Conservation (phyloP, 2,329 filamentous ascomycete genomes). For the Botrytis tulipae region DNA sequence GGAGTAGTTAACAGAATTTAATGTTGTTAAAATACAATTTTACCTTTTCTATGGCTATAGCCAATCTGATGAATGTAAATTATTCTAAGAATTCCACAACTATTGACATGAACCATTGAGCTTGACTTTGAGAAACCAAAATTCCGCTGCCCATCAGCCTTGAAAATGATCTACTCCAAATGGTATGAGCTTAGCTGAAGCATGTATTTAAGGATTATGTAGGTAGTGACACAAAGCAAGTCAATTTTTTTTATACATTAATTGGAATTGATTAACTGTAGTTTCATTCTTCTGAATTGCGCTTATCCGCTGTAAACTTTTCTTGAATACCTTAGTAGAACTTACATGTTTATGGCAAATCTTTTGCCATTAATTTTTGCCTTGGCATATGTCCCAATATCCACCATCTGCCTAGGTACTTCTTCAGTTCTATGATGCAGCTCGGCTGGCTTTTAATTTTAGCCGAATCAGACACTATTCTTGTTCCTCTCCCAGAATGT, state of each 20-base stretch:
- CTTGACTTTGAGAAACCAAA: not conserved
- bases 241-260: not conserved
- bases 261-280: not conserved
- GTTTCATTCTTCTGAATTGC: not conserved
- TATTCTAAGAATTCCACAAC: not conserved
- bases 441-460: not conserved
- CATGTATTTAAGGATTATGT: not conserved
- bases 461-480: not conserved
- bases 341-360: not conserved
- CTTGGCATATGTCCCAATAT: not conserved
- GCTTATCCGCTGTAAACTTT: not conserved
- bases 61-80: not conserved
- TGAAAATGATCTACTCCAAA: not conserved
- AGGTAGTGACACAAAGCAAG: not conserved
- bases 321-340: not conserved
- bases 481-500: not conserved
- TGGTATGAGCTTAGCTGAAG: not conserved
- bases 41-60: not conserved
- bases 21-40: not conserved
- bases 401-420: not conserved
- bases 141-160: not conserved
- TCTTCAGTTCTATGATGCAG: not conserved
- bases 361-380: accelerated
- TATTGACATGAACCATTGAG: not conserved
- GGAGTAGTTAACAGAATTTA: not conserved